Base-by-base conservation (phyloP, 1,139 yeast species). In the Scheffersomyces quercinus region DNA sequence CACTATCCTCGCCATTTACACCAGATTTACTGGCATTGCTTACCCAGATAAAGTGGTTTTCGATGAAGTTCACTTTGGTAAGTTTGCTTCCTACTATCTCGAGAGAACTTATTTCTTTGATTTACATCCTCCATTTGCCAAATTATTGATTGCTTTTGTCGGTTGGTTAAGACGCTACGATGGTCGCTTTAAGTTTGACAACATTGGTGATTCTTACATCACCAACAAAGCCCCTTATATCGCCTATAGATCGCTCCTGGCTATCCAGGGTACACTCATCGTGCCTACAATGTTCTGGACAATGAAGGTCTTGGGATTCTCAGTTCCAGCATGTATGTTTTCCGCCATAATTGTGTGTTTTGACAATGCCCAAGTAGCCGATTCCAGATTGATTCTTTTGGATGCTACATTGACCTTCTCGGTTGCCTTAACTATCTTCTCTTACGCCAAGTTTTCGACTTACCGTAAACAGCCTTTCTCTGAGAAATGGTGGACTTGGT, bases 21-120 rank as follows among this genome's bases (percentile, higher is more conserved):
- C 89, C 5, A 78, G 99, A 52, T 90, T 91, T 65, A 79, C 79
- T 55, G 73, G 77, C 49, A 77, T 93, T 48, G 76, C 83, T 58
- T 75, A 75, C 49, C 99, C 99, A 2, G 72, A 76, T 47, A 87
- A 87, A 62, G 99, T 95, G 44, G 99, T 95, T 24, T 95, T 95
- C 58, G 99, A 95, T 69, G 99, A 95, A 64, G 99, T 93, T 29
- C 99, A 93, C 66, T 93, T 93, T 60, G 99, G 99, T 36, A 90
- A 90, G 61, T 90, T 91, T 67, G 97, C 97, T 24, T 84, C 96
- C 13, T 89, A 88, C 61, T 88, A 88, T 63, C 67, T 88, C 48
- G 85, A 88, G 61, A 73, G 95, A 47, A 83, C 93, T 0, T 88
- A 88, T 65, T 95, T 89, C 65, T 93, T 95, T 63, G 99, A 95